Evolutionary conservation across 2,329 filamentous ascomycete genomes (phyloP).

Genomic region (Hymenoscyphus repandus): DNA sequence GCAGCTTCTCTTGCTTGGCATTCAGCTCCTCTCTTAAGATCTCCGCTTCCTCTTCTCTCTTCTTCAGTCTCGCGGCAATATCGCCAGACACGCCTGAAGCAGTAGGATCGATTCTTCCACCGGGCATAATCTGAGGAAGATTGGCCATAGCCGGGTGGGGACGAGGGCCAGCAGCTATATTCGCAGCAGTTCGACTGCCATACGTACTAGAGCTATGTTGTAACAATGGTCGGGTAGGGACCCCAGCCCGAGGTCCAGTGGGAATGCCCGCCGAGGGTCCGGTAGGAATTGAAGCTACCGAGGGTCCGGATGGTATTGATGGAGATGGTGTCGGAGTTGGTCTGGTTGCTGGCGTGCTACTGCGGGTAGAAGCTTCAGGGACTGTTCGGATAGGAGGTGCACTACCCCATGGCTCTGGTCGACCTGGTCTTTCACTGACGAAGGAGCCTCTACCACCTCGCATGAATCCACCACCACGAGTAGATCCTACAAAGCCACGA

Average conservation of each 20-base stretch:
- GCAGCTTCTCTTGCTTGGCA: constrained; percentile 29
- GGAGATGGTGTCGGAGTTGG: constrained; percentile 26
- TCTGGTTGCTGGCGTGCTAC: constrained; percentile 16
- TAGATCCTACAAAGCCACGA: constrained; percentile 27
- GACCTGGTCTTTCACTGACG: constrained; percentile 21
- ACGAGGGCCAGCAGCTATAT: constrained; percentile 23
- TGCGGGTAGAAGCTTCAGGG: constrained; percentile 17
- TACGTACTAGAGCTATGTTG: constrained; percentile 26
- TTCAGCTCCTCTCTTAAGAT: constrained; percentile 26
- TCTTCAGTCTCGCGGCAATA: constrained; percentile 25
- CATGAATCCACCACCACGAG: constrained; percentile 23
- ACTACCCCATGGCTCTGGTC: constrained; percentile 29
- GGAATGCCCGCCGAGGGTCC: constrained; percentile 28
- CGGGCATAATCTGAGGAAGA: constrained; percentile 28
- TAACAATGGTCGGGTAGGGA: constrained; percentile 24
- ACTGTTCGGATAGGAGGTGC: constrained; percentile 21
- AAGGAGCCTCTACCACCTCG: constrained; percentile 30
- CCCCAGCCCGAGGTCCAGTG: constrained; percentile 28
- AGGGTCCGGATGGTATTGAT: constrained; percentile 20
- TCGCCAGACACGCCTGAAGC: constrained; percentile 27
- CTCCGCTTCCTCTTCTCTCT: constrained; percentile 31
- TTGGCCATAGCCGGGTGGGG: constrained; percentile 31
- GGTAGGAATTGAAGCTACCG: constrained; percentile 21
- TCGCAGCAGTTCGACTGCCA: constrained; percentile 9
- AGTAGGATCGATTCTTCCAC: constrained; percentile 29